Conservation (phyloP, 148 eudicot species). For the Fagopyrum homotropicum region DNA sequence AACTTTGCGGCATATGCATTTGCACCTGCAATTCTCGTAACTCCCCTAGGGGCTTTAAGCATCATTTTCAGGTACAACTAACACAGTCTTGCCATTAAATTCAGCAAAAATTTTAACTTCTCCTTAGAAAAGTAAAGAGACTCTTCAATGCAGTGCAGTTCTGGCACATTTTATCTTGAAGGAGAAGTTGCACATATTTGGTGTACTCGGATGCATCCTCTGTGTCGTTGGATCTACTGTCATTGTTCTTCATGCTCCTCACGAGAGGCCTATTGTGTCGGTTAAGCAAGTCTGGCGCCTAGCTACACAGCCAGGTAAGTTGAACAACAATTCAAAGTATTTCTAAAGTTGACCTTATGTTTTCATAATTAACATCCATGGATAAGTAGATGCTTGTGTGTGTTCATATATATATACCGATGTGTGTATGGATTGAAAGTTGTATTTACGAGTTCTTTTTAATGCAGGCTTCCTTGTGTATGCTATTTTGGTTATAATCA, state of each 20-base stretch:
- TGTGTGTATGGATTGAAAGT: neutral
- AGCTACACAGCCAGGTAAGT: constrained; percentile 76
- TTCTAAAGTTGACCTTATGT: neutral
- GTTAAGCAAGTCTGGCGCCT: constrained; percentile 90
- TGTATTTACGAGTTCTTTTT: neutral
- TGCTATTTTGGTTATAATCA: constrained; percentile 28
- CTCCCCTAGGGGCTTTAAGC: constrained; percentile 94
- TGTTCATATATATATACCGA: neutral
- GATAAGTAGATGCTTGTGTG: neutral
- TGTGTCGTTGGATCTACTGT: constrained; percentile 89
- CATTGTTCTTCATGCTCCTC: constrained; percentile 90
- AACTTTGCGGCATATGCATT: constrained; percentile 96
- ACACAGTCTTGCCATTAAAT: neutral
- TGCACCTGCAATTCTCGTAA: constrained; percentile 96
- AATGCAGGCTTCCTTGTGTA: constrained; percentile 70
- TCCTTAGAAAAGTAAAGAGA: neutral
- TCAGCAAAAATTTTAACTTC: neutral
- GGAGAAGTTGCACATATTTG: constrained; percentile 83
- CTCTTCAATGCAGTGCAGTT: constrained; percentile 67
- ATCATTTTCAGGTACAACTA: constrained; percentile 79
- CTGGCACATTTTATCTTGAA: constrained; percentile 84
- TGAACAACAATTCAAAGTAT: neutral
- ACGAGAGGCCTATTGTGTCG: constrained; percentile 55
- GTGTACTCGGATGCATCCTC: constrained; percentile 79
- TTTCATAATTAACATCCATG: neutral